Base-by-base conservation (phyloP, 2,329 filamentous ascomycete genomes). In the Diplodia mutila region DNA sequence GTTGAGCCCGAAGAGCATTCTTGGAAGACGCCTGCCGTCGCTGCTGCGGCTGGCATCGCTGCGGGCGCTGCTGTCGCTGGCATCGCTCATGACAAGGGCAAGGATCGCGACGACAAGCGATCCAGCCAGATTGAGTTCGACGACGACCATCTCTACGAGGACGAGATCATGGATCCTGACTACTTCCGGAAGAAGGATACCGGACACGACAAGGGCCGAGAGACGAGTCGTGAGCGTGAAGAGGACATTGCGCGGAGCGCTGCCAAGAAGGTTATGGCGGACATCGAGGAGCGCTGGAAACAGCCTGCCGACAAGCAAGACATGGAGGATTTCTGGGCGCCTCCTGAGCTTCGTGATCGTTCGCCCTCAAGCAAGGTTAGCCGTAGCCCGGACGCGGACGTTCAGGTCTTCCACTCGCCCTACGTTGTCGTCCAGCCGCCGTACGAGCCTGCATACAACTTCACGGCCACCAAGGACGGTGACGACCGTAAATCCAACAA, bases 321-420 rank as follows among this genome's bases (percentile, higher is more conserved):
- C 51, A 57, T 64, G 66, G 82, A 80, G 1, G 81, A 82, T 3
- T 84, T 84, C 75, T 85, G 83, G 66, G 78, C 80, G 12, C 82
- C 82, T 1, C 76, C 77, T 53, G 81, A 83, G 57, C 77, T 84
- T 8, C 70, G 76, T 18, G 75, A 82, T 48, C 72, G 79, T 32
- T 73, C 78, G 32, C 73, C 71, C 12, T 39, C 65, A 12, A 53
- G 48, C 48, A 46, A 29, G 27, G n/a, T 52, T 5, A 37, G 61
- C 42, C 25, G 42, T 34, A 76, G 76, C 46, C 76, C 81, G 48
- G 79, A 82, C 68, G 81, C 77, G 55, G 81, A 83, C 49, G 80
- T 78, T 39, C 78, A 83, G 39, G 75, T 83, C 7, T 82, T 78
- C 67, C 76, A 81, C 71, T 79, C 78, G 8, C 76, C 78, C 49